These are phyloP conservation scores for Phytophthora boehmeriae DNA, from an alignment of 352 stramenopile species.

Conservation along the genomic window DNA sequence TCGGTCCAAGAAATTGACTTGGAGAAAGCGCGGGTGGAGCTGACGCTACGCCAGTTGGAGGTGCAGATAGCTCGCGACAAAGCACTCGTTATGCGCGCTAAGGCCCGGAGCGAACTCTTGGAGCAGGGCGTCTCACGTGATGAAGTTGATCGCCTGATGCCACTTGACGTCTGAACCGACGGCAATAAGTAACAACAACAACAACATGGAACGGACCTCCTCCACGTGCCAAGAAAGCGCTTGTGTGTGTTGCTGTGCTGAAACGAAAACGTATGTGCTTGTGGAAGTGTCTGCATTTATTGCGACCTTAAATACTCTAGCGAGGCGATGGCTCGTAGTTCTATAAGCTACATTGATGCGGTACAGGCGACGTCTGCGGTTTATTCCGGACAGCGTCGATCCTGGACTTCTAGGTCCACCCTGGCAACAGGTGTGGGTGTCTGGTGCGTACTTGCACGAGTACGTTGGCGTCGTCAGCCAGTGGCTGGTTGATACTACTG, in stretches of 20 bases:
- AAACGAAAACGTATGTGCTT: constrained; percentile 18
- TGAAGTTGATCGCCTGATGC: constrained; percentile 37
- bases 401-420: constrained; percentile 24
- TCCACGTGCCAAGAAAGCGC: constrained; percentile 10
- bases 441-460: constrained; percentile 2
- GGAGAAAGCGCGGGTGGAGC: constrained; percentile 39
- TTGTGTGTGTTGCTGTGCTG: constrained; percentile 13
- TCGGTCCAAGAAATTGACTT: constrained; percentile 34
- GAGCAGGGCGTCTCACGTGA: constrained; percentile 30
- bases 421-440: constrained; percentile 21
- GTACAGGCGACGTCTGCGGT: constrained; percentile 7
- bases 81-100: constrained; percentile 33
- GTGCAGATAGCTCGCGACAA: constrained; percentile 40
- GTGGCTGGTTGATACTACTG: constrained; percentile 29
- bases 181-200: not conserved
- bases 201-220: constrained; percentile 15
- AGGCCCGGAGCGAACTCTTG: constrained; percentile 33
- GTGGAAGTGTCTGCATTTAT: constrained; percentile 31
- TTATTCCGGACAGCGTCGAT: constrained; percentile 1
- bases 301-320: constrained; percentile 37
- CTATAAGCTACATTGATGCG: constrained; percentile 32
- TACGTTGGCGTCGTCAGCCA: constrained; percentile 12
- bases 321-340: constrained; percentile 20
- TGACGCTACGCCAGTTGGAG: constrained; percentile 33
- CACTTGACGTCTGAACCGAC: constrained; percentile 33